Percentiles rank a stretch among this genome's conserved stretches.
Evolutionary conservation across 805 yeast genomes (phyloP).

Genomic region (Candida easanensis): DNA sequence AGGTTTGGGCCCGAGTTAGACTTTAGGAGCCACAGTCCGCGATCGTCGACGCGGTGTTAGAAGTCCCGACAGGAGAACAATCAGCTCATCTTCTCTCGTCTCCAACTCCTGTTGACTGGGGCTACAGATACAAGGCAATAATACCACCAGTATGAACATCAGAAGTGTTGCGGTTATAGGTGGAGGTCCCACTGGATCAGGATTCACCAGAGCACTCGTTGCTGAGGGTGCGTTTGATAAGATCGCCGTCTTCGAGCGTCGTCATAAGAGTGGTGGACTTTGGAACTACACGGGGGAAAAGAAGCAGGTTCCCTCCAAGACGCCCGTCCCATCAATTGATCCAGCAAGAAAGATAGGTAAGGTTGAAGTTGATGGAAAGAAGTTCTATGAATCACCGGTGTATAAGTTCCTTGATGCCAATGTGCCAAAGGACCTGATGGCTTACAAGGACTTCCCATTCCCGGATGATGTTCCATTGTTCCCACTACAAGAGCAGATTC

Average conservation of each 20-base stretch:
- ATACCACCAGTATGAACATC: conserved; percentile 4
- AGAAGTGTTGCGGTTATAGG: conserved; percentile 62
- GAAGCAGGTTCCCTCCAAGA: conserved; percentile 2
- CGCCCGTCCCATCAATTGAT: conserved; percentile 30
- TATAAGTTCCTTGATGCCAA: conserved; percentile 71
- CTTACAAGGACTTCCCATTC: conserved; percentile 52
- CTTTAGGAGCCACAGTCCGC: too few species aligned
- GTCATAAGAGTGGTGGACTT: conserved; percentile 67
- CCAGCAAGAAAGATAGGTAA: conserved; percentile 25
- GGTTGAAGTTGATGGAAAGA: conserved; percentile 21
- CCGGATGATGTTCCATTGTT: conserved; percentile 46
- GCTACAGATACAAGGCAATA: too few species aligned
- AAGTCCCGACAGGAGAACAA: too few species aligned
- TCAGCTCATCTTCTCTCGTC: too few species aligned
- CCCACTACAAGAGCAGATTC: conserved; percentile 60
- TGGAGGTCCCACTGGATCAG: conserved; percentile 75
- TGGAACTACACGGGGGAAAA: conserved; percentile 54
- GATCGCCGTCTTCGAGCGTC: conserved; percentile 59
- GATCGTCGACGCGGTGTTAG: too few species aligned
- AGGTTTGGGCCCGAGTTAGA: too few species aligned
- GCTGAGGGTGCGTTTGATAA: conserved; percentile 44
- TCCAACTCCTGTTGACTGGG: too few species aligned
- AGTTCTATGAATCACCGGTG: conserved; percentile 52
- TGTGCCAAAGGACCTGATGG: conserved; percentile 64
- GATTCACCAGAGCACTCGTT: conserved; percentile 58